Evolutionary conservation across 108 stramenopile genomes (phyloP), one percentile per base, ranked within the genome.

Genomic region (Nitzschia sp.): DNA sequence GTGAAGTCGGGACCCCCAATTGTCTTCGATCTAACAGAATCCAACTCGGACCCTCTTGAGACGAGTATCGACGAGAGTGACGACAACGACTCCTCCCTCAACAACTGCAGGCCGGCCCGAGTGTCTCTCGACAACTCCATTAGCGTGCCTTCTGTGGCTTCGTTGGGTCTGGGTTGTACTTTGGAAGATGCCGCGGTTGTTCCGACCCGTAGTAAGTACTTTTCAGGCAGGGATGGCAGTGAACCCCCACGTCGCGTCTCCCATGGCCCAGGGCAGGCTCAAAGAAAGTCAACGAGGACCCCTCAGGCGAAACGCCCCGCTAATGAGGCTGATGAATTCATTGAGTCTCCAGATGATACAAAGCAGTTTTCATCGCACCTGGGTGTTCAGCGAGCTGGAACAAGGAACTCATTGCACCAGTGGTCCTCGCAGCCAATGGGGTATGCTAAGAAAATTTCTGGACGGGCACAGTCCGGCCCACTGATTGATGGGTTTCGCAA

Each of bases 21-120:
- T 1, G 42, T 62, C 5, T 62, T 62, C 24, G 61, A 62, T 38
- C 42, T 62, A 0, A 42, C 61, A 13, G 61, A 62, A 19, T 62
- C 61, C 1, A 62, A 42, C 26, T 62, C 56, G 26, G 56, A 28
- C 2, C 29, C 56, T 19, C 19, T 42, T 13, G 1, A 1, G 19
- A 46, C 13, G 13, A 34, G 31, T 13, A 2, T 29, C 18, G 56
- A 57, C 9, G 49, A 19, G 4, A 19, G 11, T 4, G 42, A 62
- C 26, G 2, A 21, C 36, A 42, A 62, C 1, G 61, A 62, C 26
- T 1, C 13, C 18, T 30, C 2, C 1, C 25, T 62, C 9, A 6
- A 26, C 25, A 62, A 1, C 21, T 25, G 29, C 1, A 62, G 46
- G 5, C 61, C 42, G 3, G 61, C 38, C 15, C 31, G 61, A 23